Evolutionary conservation across 148 eudicot species (phyloP).

Genomic region (Bassia scoparia): DNA sequence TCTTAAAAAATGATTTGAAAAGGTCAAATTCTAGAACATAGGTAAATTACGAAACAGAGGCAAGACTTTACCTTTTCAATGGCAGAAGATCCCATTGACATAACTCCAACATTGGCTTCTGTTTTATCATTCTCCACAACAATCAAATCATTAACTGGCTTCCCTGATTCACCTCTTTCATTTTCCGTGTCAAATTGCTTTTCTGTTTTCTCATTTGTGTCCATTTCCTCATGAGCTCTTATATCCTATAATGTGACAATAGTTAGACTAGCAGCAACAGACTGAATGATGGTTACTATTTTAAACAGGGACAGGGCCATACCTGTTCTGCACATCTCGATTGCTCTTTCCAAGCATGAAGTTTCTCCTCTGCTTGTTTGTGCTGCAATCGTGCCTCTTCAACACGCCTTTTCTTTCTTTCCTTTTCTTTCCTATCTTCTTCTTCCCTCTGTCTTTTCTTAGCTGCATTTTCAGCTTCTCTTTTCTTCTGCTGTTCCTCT

Average conservation of each 20-base stretch:
- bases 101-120: slow-evolving; percentile 23
- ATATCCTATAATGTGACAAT: slow-evolving; percentile 35
- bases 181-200: slow-evolving; percentile 24
- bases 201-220: slow-evolving; percentile 25
- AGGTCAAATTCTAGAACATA: neutral
- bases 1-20: neutral
- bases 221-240: slow-evolving; percentile 33
- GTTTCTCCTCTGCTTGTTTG: slow-evolving; percentile 52
- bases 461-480: slow-evolving; percentile 60
- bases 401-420: slow-evolving; percentile 63
- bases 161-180: slow-evolving; percentile 31
- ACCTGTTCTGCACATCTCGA: slow-evolving; percentile 36
- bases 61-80: slow-evolving; percentile 37
- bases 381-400: slow-evolving; percentile 56
- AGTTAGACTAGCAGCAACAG: slow-evolving; percentile 25
- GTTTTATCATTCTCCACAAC: slow-evolving; percentile 24
- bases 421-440: slow-evolving; percentile 74
- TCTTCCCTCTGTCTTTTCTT: slow-evolving; percentile 86
- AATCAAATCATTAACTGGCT: slow-evolving; percentile 28
- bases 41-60: neutral
- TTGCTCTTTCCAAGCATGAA: slow-evolving; percentile 44
- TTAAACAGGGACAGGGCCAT: slow-evolving; percentile 17
- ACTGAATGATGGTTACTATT: neutral
- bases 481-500: slow-evolving; percentile 66
- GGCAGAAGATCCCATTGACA: slow-evolving; percentile 32